Base-by-base conservation (phyloP, 2,329 filamentous ascomycete species). In the Cyphellophora attinorum region DNA sequence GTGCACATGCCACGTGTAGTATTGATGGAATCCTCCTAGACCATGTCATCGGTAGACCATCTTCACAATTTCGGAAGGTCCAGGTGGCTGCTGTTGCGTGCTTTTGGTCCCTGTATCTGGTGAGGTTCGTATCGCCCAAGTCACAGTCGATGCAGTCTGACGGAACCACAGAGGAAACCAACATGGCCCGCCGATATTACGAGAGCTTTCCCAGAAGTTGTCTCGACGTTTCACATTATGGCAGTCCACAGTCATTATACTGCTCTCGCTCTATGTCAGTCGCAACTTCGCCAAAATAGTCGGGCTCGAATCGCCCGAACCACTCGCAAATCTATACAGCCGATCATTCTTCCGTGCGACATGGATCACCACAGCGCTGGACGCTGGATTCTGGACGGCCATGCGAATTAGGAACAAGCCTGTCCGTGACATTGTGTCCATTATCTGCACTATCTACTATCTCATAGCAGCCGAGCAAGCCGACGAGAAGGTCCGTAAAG, bases 331-430 rank as follows among this genome's bases (percentile, higher is more conserved):
- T 53, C 80, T 96, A 56, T 98, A 98, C 63, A 85, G 84, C 35
- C 72, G 85, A 33, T 79, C 83, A 17, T 98, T 93, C 63, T 98
- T 94, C 58, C 80, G 91, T 31, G 91, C 91, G 36, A 98, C 91
- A 54, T 98, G 91, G 91, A 76, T 96, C 11, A 79, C 91, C 34
- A 98, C 91, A 0, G 91, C 86, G 0, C 63, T 98, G 41, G 91
- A 98, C 51, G 91, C 91, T 5, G 91, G 91, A 2, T 98, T 95
- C 59, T 98, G 91, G 91, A 94, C 86, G 0, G 91, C 91, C 19
- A 98, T 98, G 91, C 81, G 78, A 51, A 88, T 98, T 44, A 75
- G 74, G 37, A 68, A 68, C 31, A 86, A 82, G 50, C 88, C 83
- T 76, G 48, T 94, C 27, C 72, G 86, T 25, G 88, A 96, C 55